These are phyloP conservation scores for Nannizzia gypsea DNA, from an alignment of 2,329 filamentous ascomycete species.

Conservation along the genomic window DNA sequence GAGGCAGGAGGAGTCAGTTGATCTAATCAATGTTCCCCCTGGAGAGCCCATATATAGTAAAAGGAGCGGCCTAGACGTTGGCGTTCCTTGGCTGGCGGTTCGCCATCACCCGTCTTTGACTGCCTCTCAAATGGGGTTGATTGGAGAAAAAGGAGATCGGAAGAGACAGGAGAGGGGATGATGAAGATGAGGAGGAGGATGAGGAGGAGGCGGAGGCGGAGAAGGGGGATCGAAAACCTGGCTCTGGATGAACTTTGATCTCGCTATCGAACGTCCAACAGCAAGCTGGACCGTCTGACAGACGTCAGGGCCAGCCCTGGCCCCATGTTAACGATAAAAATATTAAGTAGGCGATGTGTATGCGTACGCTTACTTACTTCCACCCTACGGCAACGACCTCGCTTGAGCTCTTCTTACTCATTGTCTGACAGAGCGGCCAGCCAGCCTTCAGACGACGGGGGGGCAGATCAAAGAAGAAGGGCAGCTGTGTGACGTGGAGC, in stretches of 20 bases:
- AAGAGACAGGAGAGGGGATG: background rate
- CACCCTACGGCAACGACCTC: too few species aligned
- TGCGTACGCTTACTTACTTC: too few species aligned
- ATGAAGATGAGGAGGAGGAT: background rate
- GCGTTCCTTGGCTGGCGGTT: background rate
- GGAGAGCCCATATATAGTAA: background rate
- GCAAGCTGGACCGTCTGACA: background rate
- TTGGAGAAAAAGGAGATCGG: background rate
- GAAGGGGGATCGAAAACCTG: too few species aligned
- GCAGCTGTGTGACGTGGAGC: constrained; percentile 1
- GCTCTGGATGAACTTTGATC: too few species aligned
- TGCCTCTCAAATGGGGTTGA: background rate
- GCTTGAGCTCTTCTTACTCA: background rate
- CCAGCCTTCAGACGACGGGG: background rate
- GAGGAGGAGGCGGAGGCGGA: background rate
- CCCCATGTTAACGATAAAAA: too few species aligned
- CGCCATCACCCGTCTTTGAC: background rate
- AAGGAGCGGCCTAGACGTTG: background rate
- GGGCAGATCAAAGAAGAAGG: background rate
- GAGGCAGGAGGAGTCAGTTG: background rate
- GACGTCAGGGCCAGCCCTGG: background rate
- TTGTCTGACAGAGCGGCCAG: background rate
- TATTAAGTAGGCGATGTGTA: background rate
- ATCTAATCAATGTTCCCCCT: background rate
- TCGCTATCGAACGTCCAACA: background rate